Conservation (phyloP, 371 early-diverging fungal species). For the Mucor piriformis region DNA sequence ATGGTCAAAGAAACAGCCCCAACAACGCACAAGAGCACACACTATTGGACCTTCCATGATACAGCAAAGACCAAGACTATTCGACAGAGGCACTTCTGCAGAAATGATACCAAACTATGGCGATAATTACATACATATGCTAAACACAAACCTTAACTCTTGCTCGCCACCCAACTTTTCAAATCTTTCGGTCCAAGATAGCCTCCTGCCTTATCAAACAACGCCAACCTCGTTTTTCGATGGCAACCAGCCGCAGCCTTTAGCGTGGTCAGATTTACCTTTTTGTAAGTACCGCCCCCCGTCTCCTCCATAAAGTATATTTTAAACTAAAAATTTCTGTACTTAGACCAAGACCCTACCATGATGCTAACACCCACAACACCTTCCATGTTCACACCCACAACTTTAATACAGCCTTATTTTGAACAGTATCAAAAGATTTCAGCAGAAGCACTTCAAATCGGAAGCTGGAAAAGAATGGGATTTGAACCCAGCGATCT, state of each 20-base stretch:
- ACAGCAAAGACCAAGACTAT: not conserved
- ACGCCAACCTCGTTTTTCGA: slow-evolving; percentile 5
- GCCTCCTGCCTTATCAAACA: slow-evolving; percentile 5
- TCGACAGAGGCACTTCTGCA: not conserved
- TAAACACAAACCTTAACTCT: not conserved
- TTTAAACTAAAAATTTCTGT: too few relatives aligned
- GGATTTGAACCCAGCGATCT: slow-evolving; percentile 57
- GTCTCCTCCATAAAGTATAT: too few relatives aligned
- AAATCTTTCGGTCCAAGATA: slow-evolving; percentile 1
- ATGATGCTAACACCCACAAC: slow-evolving; percentile 11
- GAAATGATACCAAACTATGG: not conserved
- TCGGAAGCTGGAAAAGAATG: slow-evolving; percentile 82
- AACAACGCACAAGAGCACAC: slow-evolving; percentile 20
- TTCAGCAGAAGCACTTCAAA: slow-evolving; percentile 57
- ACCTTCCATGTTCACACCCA: slow-evolving; percentile 7
- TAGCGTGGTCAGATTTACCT: slow-evolving; percentile 14
- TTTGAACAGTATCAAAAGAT: not conserved
- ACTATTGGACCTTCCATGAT: slow-evolving; percentile 22
- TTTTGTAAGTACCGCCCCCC: slow-evolving; percentile 29
- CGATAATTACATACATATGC: not conserved
- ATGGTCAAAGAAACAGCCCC: slow-evolving; percentile 15
- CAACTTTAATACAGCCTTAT: slow-evolving; percentile 1
- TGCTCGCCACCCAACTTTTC: not conserved
- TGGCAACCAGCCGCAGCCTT: slow-evolving; percentile 7
- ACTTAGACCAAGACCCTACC: slow-evolving; percentile 11